Base-by-base conservation (phyloP, 2,329 filamentous ascomycete species). In the Ambrosiella cleistominuta region DNA sequence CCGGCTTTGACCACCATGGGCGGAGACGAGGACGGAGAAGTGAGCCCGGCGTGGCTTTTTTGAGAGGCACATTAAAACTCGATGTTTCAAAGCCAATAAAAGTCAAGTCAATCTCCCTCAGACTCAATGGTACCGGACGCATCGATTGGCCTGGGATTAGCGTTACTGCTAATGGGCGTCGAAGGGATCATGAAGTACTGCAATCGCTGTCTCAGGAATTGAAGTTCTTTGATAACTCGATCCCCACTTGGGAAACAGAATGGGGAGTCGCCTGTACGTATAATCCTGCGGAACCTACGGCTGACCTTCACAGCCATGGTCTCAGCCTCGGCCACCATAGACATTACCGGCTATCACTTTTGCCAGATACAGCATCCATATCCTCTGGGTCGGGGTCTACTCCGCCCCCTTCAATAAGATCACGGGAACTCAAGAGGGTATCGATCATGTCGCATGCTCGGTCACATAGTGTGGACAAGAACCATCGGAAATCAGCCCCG, bases 131-230 rank as follows among this genome's bases (percentile, higher is more conserved):
- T 37, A 85, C 82, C 66, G 88, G 89, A 2, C 80, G 85, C 62
- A 97, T 93, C 1, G 89, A 95, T 66, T 98, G 93, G 93, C 91
- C 93, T 13, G 93, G 97, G 72, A 88, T 89, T 55, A 93, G 97
- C 37, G 91, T 93, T 2, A 89, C 90, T 0, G 78, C 84, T 59
- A 95, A 95, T 69, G 78, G 84, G 1, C 86, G 95, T 45, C 82
- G 88, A 57, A 85, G 81, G 65, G 89, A 97, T 66, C 86, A 88
- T 62, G 86, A 93, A 64, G 87, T 83, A 2, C 76, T 97, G 61
- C 44, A 57, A 12, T 55, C 52, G 9, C 84, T 94, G 70, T 91
- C 86, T 45, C 90, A 96, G 66, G 91, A 82, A 15, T 82, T 88
- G 70, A 91, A 85, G 0, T 97, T 97, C 67, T 98, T 96, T 75